Evolutionary conservation across 2,329 filamentous ascomycete genomes (phyloP), one percentile per base, ranked within the genome.

Genomic region (Sporothrix pseudoabietina): DNA sequence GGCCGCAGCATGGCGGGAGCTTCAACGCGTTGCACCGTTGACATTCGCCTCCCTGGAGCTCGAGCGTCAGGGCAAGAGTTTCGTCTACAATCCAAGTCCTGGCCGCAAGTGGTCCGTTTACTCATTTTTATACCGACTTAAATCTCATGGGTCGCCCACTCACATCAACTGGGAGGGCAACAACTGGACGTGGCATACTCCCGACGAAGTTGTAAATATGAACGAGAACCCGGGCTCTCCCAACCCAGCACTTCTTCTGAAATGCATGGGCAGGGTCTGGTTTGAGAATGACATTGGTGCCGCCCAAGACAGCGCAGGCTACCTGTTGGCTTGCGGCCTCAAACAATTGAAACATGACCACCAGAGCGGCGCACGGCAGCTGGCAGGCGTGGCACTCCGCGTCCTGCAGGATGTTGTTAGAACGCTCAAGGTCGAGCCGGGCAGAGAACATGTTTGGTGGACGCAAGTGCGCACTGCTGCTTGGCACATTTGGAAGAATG

Each of bases 401-500:
- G 82, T 84, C 0, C 83, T 92, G 32, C 80, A 82, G 6, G 80
- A 86, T 10, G 81, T 89, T 2, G 78, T 87, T 2, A 74, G 75
- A 6, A 77, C 78, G 66, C 80, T 84, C 52, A 78, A 80, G 7
- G 39, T 61, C 4, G 30, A 39, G 74, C 75, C 32, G 1, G 72
- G 39, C 75, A 71, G 22, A 69, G 78, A 26, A 77, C 79, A 84
- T 0, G 79, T 78, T 7, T 89, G 88, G 85, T 92, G 89, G 88
- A 79, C 79, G 35, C 84, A 83, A 39, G 78, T 87, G n/a, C 83
- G 87, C 16, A 84, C 87, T 81, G 84, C 83, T 1, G 87, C 85
- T 2, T 92, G 90, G 87, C 87, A 91, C 78, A 80, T 92, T 1
- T 88, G 87, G 80, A 90, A 90, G 77, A 89, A 90, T 71, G 88